Conservation (phyloP, 1,284 basidiomycete genomes). For the Microbotryum intermedium region DNA sequence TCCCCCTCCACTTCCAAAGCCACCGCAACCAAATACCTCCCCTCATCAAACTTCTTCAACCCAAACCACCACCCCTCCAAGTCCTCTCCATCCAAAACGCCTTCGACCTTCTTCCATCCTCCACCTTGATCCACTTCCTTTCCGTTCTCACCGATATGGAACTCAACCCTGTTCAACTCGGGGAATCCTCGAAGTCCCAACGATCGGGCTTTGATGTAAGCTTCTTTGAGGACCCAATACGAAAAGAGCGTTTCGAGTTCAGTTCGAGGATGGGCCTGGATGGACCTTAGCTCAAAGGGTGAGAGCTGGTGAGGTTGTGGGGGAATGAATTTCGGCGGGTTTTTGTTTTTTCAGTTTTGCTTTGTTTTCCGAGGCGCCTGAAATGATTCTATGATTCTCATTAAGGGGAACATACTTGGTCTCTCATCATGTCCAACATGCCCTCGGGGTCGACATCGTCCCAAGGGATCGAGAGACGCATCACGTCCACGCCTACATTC, state of each 20-base stretch:
- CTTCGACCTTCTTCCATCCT: too few species aligned
- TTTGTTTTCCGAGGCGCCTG: not conserved
- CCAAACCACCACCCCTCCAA: too few species aligned
- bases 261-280: conserved; percentile 32
- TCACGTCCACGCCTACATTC: conserved; percentile 57
- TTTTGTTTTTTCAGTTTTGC: not conserved
- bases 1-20: too few species aligned
- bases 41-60: too few species aligned
- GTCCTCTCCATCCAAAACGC: too few species aligned
- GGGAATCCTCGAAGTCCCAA: conserved; percentile 7
- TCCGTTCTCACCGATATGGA: not conserved
- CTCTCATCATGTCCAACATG: conserved; percentile 56
- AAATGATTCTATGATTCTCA: not conserved
- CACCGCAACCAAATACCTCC: too few species aligned
- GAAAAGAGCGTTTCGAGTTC: conserved; percentile 56
- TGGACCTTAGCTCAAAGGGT: not conserved
- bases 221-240: conserved; percentile 79
- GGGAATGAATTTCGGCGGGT: too few species aligned
- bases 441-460: conserved; percentile 49
- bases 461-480: conserved; percentile 52
- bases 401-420: conserved; percentile 48
- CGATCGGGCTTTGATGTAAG: conserved; percentile 74
- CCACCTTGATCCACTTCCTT: not conserved
- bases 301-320: not conserved
- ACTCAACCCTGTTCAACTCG: conserved; percentile 13